Evolutionary conservation across 352 stramenopile genomes (phyloP).

Genomic region (Globisporangium yorkense): DNA sequence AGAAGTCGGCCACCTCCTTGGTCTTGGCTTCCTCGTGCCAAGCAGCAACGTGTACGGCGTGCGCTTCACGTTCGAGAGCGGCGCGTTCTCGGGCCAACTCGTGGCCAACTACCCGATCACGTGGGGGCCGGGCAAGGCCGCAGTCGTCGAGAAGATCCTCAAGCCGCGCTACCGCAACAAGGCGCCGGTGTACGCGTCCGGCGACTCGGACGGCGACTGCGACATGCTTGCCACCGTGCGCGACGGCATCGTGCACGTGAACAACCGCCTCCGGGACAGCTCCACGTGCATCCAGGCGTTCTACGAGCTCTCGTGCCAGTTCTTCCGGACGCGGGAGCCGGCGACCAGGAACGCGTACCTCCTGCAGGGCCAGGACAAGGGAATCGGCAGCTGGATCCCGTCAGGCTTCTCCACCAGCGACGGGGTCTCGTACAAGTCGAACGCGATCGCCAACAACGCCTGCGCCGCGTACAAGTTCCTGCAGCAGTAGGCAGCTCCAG

Average conservation of each 20-base stretch:
- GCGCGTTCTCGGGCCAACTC: constrained; percentile 36
- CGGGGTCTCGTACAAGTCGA: constrained; percentile 42
- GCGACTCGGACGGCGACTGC: constrained; percentile 55
- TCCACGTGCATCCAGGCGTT: constrained; percentile 51
- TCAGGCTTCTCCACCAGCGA: constrained; percentile 60
- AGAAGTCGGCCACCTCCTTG: constrained; percentile 31
- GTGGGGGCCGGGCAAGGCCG: constrained; percentile 51
- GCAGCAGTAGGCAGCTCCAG: background rate
- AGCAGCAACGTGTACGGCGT: constrained; percentile 47
- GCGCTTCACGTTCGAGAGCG: constrained; percentile 36
- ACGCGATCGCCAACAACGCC: constrained; percentile 24
- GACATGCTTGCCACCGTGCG: constrained; percentile 53
- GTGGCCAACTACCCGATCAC: constrained; percentile 55
- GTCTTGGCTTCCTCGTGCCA: constrained; percentile 48
- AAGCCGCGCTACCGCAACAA: constrained; percentile 39
- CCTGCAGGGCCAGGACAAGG: constrained; percentile 56
- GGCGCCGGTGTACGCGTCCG: constrained; percentile 42
- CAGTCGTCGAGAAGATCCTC: constrained; percentile 40
- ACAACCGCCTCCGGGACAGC: constrained; percentile 52
- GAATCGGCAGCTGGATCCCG: constrained; percentile 59
- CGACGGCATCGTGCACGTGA: constrained; percentile 53
- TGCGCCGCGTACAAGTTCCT: constrained; percentile 39
- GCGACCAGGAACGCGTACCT: constrained; percentile 45
- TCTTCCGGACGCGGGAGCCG: constrained; percentile 32
- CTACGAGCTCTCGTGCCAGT: constrained; percentile 53